These are phyloP conservation scores for Stemphylium beticola DNA, from an alignment of 2,329 filamentous ascomycete genomes.

Conservation along the genomic window DNA sequence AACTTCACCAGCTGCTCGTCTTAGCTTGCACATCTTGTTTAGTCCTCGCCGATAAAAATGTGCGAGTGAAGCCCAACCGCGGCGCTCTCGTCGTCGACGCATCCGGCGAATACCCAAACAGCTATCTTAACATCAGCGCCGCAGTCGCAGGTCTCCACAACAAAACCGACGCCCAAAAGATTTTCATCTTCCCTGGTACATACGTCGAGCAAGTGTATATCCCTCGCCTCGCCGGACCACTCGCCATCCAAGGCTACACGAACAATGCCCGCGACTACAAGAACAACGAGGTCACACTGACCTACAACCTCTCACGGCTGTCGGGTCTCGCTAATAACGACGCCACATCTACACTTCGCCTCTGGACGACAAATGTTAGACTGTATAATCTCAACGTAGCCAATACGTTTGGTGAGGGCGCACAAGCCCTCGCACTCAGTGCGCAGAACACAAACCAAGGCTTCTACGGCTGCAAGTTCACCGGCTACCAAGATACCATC, in stretches of 20 bases:
- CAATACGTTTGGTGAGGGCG: constrained; percentile 46
- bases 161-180: constrained; percentile 33
- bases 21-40: not conserved
- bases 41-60: constrained; percentile 14
- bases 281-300: constrained; percentile 62
- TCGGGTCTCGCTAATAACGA: constrained; percentile 53
- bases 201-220: constrained; percentile 66
- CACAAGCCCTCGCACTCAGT: constrained; percentile 58
- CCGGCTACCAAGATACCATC: constrained; percentile 62
- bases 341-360: constrained; percentile 54
- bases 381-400: constrained; percentile 66
- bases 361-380: constrained; percentile 56
- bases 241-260: constrained; percentile 65
- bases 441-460: constrained; percentile 58
- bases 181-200: constrained; percentile 65
- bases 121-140: constrained; percentile 23
- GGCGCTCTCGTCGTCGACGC: constrained; percentile 28
- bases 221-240: constrained; percentile 50
- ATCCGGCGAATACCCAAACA: constrained; percentile 17
- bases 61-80: constrained; percentile 13
- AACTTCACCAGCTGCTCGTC: not conserved
- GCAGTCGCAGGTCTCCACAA: constrained; percentile 22
- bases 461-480: constrained; percentile 61
- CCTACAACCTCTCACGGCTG: constrained; percentile 49
- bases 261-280: constrained; percentile 57